phyloP scores from a whole-genome alignment of 768 basidiomycete genomes.

The Wakefieldia striispora region DNA sequence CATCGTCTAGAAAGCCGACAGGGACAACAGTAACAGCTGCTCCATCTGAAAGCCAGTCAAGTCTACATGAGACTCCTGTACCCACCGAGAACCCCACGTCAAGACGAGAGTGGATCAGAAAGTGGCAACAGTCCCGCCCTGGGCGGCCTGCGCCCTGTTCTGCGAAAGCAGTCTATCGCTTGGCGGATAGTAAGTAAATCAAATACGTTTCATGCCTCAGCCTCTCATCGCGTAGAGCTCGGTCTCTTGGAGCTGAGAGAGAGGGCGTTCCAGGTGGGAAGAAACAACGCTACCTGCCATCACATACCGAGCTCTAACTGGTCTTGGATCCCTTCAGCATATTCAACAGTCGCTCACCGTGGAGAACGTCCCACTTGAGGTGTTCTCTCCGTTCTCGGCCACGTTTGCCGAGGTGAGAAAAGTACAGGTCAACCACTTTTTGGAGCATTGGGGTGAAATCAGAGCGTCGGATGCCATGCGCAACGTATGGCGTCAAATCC shows the following conservation, averaged over 20 bases:
- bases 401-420: slow-evolving; percentile 80
- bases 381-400: slow-evolving; percentile 82
- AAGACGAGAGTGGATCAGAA: slow-evolving; percentile 68
- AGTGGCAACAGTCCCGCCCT: slow-evolving; percentile 62
- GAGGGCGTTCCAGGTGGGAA: slow-evolving; percentile 55
- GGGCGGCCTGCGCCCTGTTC: slow-evolving; percentile 71
- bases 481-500: slow-evolving; percentile 81
- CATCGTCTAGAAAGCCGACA: slow-evolving; percentile 17
- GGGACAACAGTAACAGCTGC: slow-evolving; percentile 14
- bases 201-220: not conserved
- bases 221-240: slow-evolving; percentile 46
- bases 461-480: slow-evolving; percentile 82
- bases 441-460: slow-evolving; percentile 80
- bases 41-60: slow-evolving; percentile 37
- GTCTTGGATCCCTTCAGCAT: slow-evolving; percentile 42
- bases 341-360: slow-evolving; percentile 74
- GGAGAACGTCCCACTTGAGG: slow-evolving; percentile 81
- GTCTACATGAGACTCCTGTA: slow-evolving; percentile 22
- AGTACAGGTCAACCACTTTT: slow-evolving; percentile 78
- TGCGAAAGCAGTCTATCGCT: slow-evolving; percentile 79
- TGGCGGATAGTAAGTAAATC: slow-evolving; percentile 71
- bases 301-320: slow-evolving; percentile 1
- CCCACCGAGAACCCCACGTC: slow-evolving; percentile 32
- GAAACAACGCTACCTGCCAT: not conserved
- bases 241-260: slow-evolving; percentile 71